phyloP scores from a whole-genome alignment of 345 rosid genomes.

The Syzygium oleosum region DNA sequence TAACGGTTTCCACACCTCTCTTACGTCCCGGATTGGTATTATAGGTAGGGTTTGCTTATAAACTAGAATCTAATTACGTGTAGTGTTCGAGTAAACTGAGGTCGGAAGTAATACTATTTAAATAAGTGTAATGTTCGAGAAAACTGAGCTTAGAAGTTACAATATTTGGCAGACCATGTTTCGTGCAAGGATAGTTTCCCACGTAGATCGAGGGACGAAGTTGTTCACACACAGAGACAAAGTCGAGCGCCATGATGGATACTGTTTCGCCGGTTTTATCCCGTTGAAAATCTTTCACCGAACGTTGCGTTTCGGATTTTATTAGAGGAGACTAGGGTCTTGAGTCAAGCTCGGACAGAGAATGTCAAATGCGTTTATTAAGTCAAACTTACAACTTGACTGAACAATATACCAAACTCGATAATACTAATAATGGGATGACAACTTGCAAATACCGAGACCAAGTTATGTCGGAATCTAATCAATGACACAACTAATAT shows the following conservation, averaged over 20 bases:
- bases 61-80: background rate
- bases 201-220: fast-evolving
- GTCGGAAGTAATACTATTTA: background rate
- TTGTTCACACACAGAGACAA: background rate
- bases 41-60: background rate
- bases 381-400: too few relatives aligned
- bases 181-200: background rate
- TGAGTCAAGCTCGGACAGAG: too few relatives aligned
- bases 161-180: background rate
- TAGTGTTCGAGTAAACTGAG: background rate
- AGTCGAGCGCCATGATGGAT: background rate
- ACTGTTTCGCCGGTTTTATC: too few relatives aligned
- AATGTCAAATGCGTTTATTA: too few relatives aligned
- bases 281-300: too few relatives aligned
- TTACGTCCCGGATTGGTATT: background rate
- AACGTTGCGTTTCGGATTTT: too few relatives aligned
- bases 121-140: background rate
- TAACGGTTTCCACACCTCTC: background rate
- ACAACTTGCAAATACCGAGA: too few relatives aligned
- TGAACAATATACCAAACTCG: too few relatives aligned
- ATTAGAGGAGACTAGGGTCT: too few relatives aligned
- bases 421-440: too few relatives aligned
- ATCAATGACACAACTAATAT: too few relatives aligned
- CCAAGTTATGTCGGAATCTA: too few relatives aligned
- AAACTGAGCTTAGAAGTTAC: background rate